Evolutionary conservation across 2,329 filamentous ascomycete genomes (phyloP).

Genomic region (Setomelanomma holmii): DNA sequence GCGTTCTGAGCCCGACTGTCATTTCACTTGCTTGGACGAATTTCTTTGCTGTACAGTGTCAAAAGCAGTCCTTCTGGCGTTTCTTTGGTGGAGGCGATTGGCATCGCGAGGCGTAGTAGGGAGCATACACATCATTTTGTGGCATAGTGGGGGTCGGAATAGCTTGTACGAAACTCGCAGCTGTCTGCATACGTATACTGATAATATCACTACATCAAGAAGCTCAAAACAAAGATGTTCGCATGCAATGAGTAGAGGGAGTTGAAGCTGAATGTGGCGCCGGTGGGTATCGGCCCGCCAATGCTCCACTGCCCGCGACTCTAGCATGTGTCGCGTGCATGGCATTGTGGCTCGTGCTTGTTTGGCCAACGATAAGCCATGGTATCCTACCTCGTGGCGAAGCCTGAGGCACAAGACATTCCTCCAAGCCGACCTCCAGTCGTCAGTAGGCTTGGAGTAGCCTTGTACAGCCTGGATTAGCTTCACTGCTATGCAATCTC

Average conservation of each 20-base stretch:
- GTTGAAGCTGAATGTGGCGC: background rate
- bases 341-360: constrained; percentile 6
- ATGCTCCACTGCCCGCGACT: background rate
- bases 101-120: constrained; percentile 13
- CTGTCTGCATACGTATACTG: constrained; percentile 4
- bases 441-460: constrained; percentile 3
- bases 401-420: constrained; percentile 11
- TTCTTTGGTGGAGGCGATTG: background rate
- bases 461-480: background rate
- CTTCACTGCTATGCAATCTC: background rate
- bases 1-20: background rate
- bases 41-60: constrained; percentile 32
- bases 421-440: constrained; percentile 13
- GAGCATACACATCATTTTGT: constrained; percentile 1
- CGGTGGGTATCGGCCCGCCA: background rate
- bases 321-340: constrained; percentile 1
- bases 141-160: constrained; percentile 1
- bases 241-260: no score
- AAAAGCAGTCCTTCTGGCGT: constrained; percentile 23
- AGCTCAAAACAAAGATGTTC: no score
- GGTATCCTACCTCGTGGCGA: background rate
- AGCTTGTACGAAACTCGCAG: background rate
- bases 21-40: constrained; percentile 24
- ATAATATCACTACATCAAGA: no score
- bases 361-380: constrained; percentile 4